Conservation (phyloP, 2,329 filamentous ascomycete species). For the Madurella fahalii region DNA sequence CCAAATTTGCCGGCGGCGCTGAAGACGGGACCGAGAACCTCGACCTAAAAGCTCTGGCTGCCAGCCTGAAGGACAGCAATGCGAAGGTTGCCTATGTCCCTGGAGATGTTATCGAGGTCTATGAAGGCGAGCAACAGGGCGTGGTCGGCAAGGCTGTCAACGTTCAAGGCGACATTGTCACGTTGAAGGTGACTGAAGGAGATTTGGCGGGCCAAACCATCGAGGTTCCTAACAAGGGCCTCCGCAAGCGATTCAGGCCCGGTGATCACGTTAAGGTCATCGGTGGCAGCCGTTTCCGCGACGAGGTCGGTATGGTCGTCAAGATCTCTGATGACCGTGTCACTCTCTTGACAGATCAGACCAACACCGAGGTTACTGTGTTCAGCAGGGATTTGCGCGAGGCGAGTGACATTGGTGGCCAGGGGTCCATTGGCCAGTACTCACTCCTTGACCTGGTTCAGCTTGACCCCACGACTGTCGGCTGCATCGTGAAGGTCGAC, state of each 20-base stretch:
- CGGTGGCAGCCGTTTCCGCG: conserved; percentile 86
- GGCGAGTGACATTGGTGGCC: conserved; percentile 85
- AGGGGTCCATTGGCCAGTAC: conserved; percentile 80
- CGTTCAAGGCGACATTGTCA: conserved; percentile 88
- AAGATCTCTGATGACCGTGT: conserved; percentile 89
- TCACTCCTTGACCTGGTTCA: conserved; percentile 92
- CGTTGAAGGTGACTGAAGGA: conserved; percentile 78
- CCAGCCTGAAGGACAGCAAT: conserved; percentile 81
- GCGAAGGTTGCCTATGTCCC: conserved; percentile 81
- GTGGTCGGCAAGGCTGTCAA: conserved; percentile 81
- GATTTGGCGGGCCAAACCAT: conserved; percentile 78
- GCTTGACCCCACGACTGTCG: conserved; percentile 87
- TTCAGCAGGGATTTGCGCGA: conserved; percentile 96
- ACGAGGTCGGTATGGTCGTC: conserved; percentile 96
- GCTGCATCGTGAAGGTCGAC: conserved; percentile 91
- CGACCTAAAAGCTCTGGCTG: conserved; percentile 84
- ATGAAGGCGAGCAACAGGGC: conserved; percentile 89
- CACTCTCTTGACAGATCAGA: conserved; percentile 88
- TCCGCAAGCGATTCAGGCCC: conserved; percentile 87
- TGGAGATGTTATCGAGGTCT: conserved; percentile 95
- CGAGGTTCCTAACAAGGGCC: conserved; percentile 85
- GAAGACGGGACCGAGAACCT: conserved; percentile 93
- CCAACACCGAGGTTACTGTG: conserved; percentile 88
- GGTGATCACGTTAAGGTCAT: conserved; percentile 99
- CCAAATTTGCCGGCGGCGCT: conserved; percentile 81